These are phyloP conservation scores for Microthlaspi erraticum DNA, from an alignment of 345 rosid genomes.

Conservation along the genomic window DNA sequence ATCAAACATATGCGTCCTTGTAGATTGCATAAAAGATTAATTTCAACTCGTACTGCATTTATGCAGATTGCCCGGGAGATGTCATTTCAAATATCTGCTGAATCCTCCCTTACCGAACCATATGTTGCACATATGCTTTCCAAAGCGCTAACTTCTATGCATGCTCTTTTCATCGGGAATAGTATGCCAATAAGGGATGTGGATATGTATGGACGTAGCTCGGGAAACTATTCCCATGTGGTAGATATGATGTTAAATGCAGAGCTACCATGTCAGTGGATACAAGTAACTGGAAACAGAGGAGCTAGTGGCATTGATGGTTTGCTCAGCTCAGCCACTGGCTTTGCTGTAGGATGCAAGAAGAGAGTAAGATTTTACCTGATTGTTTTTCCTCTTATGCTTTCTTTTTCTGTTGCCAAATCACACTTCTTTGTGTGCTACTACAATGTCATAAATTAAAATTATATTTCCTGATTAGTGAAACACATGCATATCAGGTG, in stretches of 20 bases:
- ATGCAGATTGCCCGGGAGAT: conserved; percentile 76
- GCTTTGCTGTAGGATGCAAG: conserved; percentile 91
- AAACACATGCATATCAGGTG: conserved; percentile 53
- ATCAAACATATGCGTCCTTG: conserved; percentile 21
- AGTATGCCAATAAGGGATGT: conserved; percentile 96
- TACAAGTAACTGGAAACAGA: conserved; percentile 86
- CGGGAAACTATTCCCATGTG: conserved; percentile 40
- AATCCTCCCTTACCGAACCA: conserved; percentile 77
- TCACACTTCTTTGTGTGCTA: conserved; percentile 13
- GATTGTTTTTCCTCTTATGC: conserved; percentile 5
- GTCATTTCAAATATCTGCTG: conserved; percentile 68
- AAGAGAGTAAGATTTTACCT: conserved; percentile 59
- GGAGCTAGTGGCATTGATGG: conserved; percentile 99
- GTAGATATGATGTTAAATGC: conserved; percentile 51
- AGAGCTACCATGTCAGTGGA: conserved; percentile 59
- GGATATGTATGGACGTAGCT: conserved; percentile 81
- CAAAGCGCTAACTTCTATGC: conserved; percentile 57
- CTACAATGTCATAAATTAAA: neutral
- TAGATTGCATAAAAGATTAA: conserved; percentile 1
- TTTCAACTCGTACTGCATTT: conserved; percentile 16
- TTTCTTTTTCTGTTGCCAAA: conserved; percentile 7
- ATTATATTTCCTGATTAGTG: conserved; percentile 8
- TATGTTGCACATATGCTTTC: conserved; percentile 72
- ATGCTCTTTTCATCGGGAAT: conserved; percentile 89
- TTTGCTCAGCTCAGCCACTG: conserved; percentile 87